Evolutionary conservation across 139 green algal species (phyloP), one percentile per base, ranked within the genome.

Genomic region (Coelastrella sp.): DNA sequence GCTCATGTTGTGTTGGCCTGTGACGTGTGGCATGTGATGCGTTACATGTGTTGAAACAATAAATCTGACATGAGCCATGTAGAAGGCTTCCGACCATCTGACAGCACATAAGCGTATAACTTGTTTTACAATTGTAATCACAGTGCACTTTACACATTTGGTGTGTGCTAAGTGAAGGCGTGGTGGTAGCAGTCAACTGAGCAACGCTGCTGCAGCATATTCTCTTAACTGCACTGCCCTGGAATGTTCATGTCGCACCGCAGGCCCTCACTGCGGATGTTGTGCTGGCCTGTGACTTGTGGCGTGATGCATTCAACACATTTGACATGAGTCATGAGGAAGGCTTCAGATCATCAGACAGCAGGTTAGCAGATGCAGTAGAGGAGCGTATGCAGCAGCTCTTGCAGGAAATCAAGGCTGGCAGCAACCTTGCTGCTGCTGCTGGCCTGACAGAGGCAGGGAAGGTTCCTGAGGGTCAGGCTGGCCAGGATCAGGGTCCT

Each of bases 251-350:
- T 86, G 89, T 61, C 23, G 20, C 32, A 47, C 65, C 96, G 60
- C 64, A 90, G 2, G 94, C 94, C 2, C 93, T 98, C 14, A 84
- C 80, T 13, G 86, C 89, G 3, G 95, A 97, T 64, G 60, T 97
- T 2, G 60, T 66, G 0, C 57, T 80, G 11, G 94, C 93, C 17
- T 93, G 91, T 17, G 54, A 87, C 19, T 88, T 96, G 61, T 94
- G 93, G 89, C 91, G 92, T 7, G 80, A 85, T 4, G 94, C 90
- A 0, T 87, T 94, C n/a, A 86, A 87, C 22, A 73, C 23, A 6
- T 79, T 85, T 59, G 85, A 89, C 60, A 92, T 90, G 22, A 56
- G 64, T 0, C 80, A 60, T 64, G 58, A 86, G 11, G 57, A 89
- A 19, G 84, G 77, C 32, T 88, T 89, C 81, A 83, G 58, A 14